These are phyloP conservation scores for Ustilago lituana DNA, from an alignment of 1,284 basidiomycete species.

Conservation along the genomic window DNA sequence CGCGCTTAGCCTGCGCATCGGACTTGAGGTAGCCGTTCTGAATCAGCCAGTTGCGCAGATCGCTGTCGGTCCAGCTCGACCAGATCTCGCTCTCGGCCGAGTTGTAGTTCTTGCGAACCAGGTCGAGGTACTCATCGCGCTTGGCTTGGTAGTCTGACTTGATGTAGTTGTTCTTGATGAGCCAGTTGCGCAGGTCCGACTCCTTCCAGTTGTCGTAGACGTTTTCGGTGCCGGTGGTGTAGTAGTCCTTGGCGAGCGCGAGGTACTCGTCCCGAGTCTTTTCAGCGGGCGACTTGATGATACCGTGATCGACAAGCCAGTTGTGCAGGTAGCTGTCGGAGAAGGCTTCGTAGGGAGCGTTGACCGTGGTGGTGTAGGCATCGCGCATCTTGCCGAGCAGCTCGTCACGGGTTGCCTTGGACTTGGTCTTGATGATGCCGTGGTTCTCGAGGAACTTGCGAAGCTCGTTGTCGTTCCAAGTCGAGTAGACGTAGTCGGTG, in stretches of 20 bases:
- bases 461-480: constrained; percentile 61
- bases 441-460: constrained; percentile 54
- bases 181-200: constrained; percentile 57
- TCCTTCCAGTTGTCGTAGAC: constrained; percentile 64
- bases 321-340: constrained; percentile 64
- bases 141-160: constrained; percentile 56
- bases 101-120: constrained; percentile 56
- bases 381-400: constrained; percentile 52
- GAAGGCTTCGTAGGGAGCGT: constrained; percentile 61
- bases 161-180: constrained; percentile 57
- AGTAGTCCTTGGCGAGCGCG: constrained; percentile 59
- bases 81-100: constrained; percentile 48
- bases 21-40: constrained; percentile 56
- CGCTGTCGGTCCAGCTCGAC: constrained; percentile 60
- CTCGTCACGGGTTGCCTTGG: constrained; percentile 55
- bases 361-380: constrained; percentile 56
- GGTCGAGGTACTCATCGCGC: constrained; percentile 54
- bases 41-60: constrained; percentile 59
- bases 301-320: constrained; percentile 64
- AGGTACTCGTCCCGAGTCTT: constrained; percentile 62
- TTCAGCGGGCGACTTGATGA: constrained; percentile 52
- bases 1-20: constrained; percentile 55
- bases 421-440: constrained; percentile 59
- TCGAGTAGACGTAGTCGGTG: constrained; percentile 65
- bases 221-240: constrained; percentile 54